phyloP scores from a whole-genome alignment of 2,329 filamentous ascomycete genomes.

The Fusarium hostae region DNA sequence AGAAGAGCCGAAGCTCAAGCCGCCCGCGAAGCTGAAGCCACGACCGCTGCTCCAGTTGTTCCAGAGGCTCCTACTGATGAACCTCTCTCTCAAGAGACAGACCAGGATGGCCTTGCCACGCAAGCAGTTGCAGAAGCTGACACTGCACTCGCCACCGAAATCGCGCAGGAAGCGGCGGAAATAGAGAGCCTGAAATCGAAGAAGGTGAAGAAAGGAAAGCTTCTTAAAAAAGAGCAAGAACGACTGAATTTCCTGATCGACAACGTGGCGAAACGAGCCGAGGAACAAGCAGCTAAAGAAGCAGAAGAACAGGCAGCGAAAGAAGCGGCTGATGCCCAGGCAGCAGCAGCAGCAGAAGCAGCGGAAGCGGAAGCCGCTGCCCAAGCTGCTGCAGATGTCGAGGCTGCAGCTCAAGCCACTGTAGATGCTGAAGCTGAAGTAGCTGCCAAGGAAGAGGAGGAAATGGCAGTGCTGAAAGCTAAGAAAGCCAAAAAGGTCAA shows the following conservation, averaged over 20 bases:
- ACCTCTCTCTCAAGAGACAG: slow-evolving; percentile 21
- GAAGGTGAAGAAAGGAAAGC: slow-evolving; percentile 51
- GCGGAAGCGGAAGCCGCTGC: slow-evolving; percentile 34
- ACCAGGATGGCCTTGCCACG: slow-evolving; percentile 14
- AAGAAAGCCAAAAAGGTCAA: slow-evolving; percentile 52
- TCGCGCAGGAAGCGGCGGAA: slow-evolving; percentile 43
- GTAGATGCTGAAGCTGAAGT: slow-evolving; percentile 26
- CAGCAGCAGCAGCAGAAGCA: slow-evolving; percentile 19
- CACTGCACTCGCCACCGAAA: slow-evolving; percentile 23
- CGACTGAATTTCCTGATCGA: slow-evolving; percentile 33
- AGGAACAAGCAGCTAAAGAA: slow-evolving; percentile 27
- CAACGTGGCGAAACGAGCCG: slow-evolving; percentile 27
- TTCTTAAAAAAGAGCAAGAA: slow-evolving; percentile 38
- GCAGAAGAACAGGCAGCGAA: slow-evolving; percentile 32
- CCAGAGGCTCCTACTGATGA: slow-evolving; percentile 21
- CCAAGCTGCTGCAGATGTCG: slow-evolving; percentile 24
- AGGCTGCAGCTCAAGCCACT: slow-evolving; percentile 27
- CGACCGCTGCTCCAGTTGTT: slow-evolving; percentile 8
- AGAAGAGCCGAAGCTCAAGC: slow-evolving; percentile 32
- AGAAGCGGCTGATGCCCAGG: slow-evolving; percentile 25
- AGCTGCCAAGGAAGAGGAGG: slow-evolving; percentile 42
- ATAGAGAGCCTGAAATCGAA: slow-evolving; percentile 35
- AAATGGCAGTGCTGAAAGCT: slow-evolving; percentile 34
- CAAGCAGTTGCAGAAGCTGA: slow-evolving; percentile 32
- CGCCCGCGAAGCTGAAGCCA: slow-evolving; percentile 28